These are phyloP conservation scores for Penicillium sp. DNA, from an alignment of 2,329 filamentous ascomycete genomes.

Conservation along the genomic window DNA sequence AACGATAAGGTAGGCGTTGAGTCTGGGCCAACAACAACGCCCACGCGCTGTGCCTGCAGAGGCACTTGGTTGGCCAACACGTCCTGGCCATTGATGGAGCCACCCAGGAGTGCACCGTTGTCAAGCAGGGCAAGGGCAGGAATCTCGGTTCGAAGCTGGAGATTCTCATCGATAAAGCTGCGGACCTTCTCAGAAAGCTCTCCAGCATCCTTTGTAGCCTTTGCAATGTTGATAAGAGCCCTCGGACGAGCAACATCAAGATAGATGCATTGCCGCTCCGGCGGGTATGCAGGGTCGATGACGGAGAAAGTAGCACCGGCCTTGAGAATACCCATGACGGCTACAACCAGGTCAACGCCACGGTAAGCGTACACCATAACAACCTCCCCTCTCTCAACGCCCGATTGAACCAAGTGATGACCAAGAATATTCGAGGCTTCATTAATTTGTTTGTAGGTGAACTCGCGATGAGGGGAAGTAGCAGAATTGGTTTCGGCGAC, in stretches of 20 bases:
- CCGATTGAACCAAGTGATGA: slow-evolving; percentile 75
- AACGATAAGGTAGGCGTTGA: slow-evolving; percentile 77
- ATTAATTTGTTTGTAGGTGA: slow-evolving; percentile 85
- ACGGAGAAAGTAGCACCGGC: slow-evolving; percentile 64
- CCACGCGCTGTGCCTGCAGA: slow-evolving; percentile 63
- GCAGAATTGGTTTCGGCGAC: slow-evolving; percentile 67
- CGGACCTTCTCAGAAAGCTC: slow-evolving; percentile 63
- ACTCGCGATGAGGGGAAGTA: slow-evolving; percentile 64
- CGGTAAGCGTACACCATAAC: slow-evolving; percentile 92
- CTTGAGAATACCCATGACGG: slow-evolving; percentile 76
- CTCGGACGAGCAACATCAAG: slow-evolving; percentile 78
- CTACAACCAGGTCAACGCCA: slow-evolving; percentile 75
- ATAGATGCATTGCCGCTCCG: slow-evolving; percentile 79
- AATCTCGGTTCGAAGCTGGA: slow-evolving; percentile 74
- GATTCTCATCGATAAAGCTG: slow-evolving; percentile 73
- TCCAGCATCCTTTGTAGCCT: slow-evolving; percentile 72
- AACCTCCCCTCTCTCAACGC: slow-evolving; percentile 79
- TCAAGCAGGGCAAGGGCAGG: slow-evolving; percentile 74
- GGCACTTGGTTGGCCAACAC: slow-evolving; percentile 62
- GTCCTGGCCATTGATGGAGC: slow-evolving; percentile 68
- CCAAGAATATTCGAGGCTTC: slow-evolving; percentile 82
- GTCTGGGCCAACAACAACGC: slow-evolving; percentile 84
- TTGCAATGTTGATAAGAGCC: slow-evolving; percentile 74
- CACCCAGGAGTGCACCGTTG: slow-evolving; percentile 74
- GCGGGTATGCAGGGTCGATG: slow-evolving; percentile 82